Evolutionary conservation across 148 eudicot genomes (phyloP).

Genomic region (Rhododendron williamsianum): DNA sequence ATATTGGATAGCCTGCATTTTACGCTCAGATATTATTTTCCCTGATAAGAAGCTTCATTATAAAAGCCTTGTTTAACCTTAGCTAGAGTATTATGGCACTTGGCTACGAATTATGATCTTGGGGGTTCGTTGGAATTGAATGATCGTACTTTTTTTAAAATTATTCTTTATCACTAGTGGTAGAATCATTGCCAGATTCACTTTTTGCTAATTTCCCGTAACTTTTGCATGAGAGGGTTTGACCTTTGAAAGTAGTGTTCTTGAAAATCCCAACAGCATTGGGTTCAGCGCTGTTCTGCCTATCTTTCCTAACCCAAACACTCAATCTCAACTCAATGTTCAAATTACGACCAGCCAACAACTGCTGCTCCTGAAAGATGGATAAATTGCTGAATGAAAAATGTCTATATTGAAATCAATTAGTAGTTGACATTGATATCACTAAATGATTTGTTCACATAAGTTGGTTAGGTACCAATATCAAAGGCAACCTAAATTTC

Average conservation of each 20-base stretch:
- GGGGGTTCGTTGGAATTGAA: neutral
- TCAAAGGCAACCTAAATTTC: neutral
- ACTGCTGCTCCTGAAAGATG: neutral
- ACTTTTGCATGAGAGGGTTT: neutral
- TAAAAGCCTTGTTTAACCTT: neutral
- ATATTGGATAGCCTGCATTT: neutral
- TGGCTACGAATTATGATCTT: neutral
- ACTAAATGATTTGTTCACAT: neutral
- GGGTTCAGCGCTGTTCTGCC: no score
- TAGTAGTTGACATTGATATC: neutral
- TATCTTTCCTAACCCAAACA: neutral
- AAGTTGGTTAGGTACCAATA: neutral
- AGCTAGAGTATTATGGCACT: neutral
- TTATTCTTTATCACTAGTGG: neutral
- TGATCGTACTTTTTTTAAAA: neutral
- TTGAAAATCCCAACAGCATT: neutral
- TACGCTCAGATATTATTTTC: neutral
- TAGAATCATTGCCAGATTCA: neutral
- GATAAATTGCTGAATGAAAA: neutral
- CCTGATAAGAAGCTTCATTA: neutral
- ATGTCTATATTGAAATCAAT: neutral
- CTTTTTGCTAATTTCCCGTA: neutral
- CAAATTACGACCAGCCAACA: neutral
- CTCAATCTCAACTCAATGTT: neutral
- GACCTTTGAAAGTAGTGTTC: neutral